phyloP scores from a whole-genome alignment of 1,139 yeast genomes.

The Fermentozyma sake region DNA sequence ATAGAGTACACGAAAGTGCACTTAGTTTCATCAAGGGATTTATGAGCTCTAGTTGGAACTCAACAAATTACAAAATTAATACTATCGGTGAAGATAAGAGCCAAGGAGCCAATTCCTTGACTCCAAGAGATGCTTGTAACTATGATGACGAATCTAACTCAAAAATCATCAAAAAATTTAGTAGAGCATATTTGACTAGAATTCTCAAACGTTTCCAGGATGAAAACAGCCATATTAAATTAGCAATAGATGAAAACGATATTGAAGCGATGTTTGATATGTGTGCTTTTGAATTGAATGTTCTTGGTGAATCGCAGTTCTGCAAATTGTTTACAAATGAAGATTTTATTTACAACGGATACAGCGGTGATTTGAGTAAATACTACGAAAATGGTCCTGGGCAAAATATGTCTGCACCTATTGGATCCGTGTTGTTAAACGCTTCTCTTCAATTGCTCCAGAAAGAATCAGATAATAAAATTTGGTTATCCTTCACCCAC shows the following conservation, averaged over 20 bases:
- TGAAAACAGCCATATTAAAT: conserved; percentile 20
- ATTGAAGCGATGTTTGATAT: conserved; percentile 35
- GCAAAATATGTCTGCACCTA: conserved; percentile 33
- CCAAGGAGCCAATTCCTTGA: conserved; percentile 28
- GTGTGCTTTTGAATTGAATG: conserved; percentile 55
- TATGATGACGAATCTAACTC: conserved; percentile 8
- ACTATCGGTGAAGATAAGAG: conserved; percentile 22
- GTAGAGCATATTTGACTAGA: conserved; percentile 13
- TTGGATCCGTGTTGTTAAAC: conserved; percentile 46
- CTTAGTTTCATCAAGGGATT: conserved; percentile 30
- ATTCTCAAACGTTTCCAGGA: conserved; percentile 15
- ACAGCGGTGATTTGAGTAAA: conserved; percentile 39
- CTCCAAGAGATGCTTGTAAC: conserved; percentile 23
- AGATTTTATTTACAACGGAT: conserved; percentile 43
- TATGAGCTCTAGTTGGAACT: conserved; percentile 12
- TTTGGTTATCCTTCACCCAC: conserved; percentile 26
- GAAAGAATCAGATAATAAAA: conserved; percentile 19
- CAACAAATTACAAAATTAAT: conserved; percentile 13
- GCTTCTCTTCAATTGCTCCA: conserved; percentile 45
- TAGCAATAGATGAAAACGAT: conserved; percentile 30
- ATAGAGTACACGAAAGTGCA: conserved; percentile 27
- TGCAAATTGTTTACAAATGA: conserved; percentile 50
- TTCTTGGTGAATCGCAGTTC: conserved; percentile 43
- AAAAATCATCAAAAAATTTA: conserved; percentile 10
- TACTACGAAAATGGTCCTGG: conserved; percentile 52